Conservation (phyloP, 768 basidiomycete species). For the Lepiota subincarnata region DNA sequence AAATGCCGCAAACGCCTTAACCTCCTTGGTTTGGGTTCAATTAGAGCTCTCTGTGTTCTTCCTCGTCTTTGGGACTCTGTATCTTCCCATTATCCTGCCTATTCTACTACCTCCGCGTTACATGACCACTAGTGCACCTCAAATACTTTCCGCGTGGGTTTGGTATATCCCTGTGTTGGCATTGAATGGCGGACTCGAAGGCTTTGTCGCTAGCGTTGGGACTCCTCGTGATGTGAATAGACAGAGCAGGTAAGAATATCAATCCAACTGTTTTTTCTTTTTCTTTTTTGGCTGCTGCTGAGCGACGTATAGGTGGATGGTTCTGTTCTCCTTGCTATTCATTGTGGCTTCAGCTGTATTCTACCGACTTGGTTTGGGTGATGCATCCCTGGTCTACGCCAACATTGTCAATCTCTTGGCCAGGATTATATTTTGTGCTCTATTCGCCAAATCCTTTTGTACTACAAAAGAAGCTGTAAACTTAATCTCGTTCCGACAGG, state of each 20-base stretch:
- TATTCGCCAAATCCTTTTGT: constrained; percentile 51
- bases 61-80: constrained; percentile 69
- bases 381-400: constrained; percentile 69
- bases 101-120: constrained; percentile 71
- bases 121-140: constrained; percentile 72
- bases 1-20: constrained; percentile 49
- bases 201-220: constrained; percentile 82
- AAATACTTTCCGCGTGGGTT: constrained; percentile 74
- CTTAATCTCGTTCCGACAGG: neutral
- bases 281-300: neutral
- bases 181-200: constrained; percentile 88
- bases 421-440: constrained; percentile 57
- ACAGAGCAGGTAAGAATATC: constrained; percentile 60
- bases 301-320: constrained; percentile 57
- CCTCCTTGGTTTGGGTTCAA: constrained; percentile 63
- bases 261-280: constrained; percentile 4
- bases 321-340: constrained; percentile 69
- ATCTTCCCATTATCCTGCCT: constrained; percentile 63
- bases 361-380: constrained; percentile 50
- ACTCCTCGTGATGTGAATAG: constrained; percentile 56
- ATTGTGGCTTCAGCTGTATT: constrained; percentile 46
- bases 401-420: constrained; percentile 66
- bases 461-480: constrained; percentile 1
- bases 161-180: constrained; percentile 89
- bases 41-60: constrained; percentile 64